These are phyloP conservation scores for Diplodia intermedia DNA, from an alignment of 2,329 filamentous ascomycete species.

Conservation along the genomic window DNA sequence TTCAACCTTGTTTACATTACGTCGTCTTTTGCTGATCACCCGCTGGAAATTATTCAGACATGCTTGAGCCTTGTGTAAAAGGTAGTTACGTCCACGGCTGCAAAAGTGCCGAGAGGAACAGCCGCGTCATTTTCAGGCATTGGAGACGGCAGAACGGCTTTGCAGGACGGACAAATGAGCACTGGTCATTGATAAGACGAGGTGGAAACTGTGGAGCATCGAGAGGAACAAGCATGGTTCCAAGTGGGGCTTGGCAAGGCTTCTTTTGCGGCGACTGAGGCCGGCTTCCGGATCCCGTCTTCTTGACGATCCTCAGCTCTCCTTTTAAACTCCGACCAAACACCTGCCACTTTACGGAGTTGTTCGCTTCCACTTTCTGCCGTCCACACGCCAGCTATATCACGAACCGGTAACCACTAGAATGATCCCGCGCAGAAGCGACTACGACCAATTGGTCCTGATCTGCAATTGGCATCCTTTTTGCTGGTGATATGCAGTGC, in stretches of 20 bases:
- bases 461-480: neutral
- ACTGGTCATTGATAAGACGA: neutral
- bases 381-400: neutral
- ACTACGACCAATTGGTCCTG: neutral
- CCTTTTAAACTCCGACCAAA: neutral
- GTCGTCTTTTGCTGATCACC: neutral
- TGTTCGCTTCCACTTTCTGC: neutral
- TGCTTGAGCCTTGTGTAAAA: neutral
- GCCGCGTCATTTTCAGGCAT: neutral
- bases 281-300: conserved; percentile 3
- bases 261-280: conserved; percentile 13
- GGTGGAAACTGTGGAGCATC: neutral
- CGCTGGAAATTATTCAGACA: neutral
- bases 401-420: too few relatives aligned
- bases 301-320: neutral
- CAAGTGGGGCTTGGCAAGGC: conserved; percentile 27
- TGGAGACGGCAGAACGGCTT: neutral
- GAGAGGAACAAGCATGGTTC: conserved; percentile 13
- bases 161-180: neutral
- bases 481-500: neutral
- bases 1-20: neutral
- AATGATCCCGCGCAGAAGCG: neutral
- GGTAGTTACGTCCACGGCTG: neutral
- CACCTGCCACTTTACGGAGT: neutral
- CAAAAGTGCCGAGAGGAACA: neutral